Conservation (phyloP, 2,329 filamentous ascomycete species). For the Colletotrichum higginsianum region DNA sequence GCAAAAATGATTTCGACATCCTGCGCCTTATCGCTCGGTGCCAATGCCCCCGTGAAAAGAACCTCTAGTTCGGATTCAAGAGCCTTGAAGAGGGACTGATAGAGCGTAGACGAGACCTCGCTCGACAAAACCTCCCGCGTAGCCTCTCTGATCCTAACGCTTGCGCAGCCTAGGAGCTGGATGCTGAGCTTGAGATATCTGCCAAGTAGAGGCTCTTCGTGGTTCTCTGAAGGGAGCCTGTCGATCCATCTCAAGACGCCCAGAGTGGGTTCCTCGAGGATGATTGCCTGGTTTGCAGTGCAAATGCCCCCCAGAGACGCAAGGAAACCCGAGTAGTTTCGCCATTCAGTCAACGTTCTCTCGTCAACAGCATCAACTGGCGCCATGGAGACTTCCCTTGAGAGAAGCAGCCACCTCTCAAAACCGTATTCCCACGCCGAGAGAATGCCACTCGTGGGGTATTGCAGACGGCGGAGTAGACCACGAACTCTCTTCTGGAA, state of each 20-base stretch:
- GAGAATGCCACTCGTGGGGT: slow-evolving; percentile 76
- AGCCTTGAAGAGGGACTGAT: slow-evolving; percentile 75
- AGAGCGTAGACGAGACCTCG: slow-evolving; percentile 75
- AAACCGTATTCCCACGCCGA: slow-evolving; percentile 78
- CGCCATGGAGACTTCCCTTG: slow-evolving; percentile 73
- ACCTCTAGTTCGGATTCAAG: slow-evolving; percentile 76
- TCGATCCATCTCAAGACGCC: slow-evolving; percentile 77
- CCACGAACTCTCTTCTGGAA: slow-evolving; percentile 77
- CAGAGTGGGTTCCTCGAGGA: slow-evolving; percentile 71
- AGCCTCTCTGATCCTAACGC: slow-evolving; percentile 75
- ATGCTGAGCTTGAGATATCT: slow-evolving; percentile 75
- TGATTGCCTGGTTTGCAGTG: slow-evolving; percentile 70
- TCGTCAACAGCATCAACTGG: slow-evolving; percentile 68
- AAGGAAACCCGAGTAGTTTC: slow-evolving; percentile 78
- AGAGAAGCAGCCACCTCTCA: slow-evolving; percentile 75
- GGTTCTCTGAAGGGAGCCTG: slow-evolving; percentile 68
- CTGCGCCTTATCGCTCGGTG: slow-evolving; percentile 65
- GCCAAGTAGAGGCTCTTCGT: slow-evolving; percentile 72
- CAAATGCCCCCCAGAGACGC: slow-evolving; percentile 78
- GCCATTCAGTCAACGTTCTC: slow-evolving; percentile 73
- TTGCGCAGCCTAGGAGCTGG: slow-evolving; percentile 75
- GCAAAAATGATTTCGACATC: slow-evolving; percentile 77
- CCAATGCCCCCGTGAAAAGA: slow-evolving; percentile 71
- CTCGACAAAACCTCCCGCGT: slow-evolving; percentile 76
- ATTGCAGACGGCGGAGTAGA: slow-evolving; percentile 72